A percentile compares a stretch with the other conserved stretches of the same genome.
Conservation (phyloP, 2,329 filamentous ascomycete genomes). For the Phaeosphaeriaceae sp. region DNA sequence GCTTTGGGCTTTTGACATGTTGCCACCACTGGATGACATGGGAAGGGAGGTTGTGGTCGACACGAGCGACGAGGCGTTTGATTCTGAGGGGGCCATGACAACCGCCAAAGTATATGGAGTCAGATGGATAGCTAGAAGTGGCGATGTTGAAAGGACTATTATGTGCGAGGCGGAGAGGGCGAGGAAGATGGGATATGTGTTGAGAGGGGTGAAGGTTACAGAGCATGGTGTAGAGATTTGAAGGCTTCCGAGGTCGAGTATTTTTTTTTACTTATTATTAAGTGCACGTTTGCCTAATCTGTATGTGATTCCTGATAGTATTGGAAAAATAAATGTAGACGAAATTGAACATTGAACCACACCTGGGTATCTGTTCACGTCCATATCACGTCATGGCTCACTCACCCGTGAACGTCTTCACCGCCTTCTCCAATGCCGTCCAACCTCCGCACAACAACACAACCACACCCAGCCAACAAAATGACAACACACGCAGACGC, state of each 20-base stretch:
- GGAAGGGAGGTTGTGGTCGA: conserved; percentile 48
- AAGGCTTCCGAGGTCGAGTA: no score
- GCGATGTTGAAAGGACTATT: conserved; percentile 26
- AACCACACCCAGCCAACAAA: no score
- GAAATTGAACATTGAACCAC: no score
- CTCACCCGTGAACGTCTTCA: no score
- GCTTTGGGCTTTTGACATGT: conserved; percentile 57
- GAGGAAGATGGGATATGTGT: conserved; percentile 38
- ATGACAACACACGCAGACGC: neutral
- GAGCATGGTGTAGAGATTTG: conserved; percentile 29
- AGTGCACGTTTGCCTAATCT: no score
- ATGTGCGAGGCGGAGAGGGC: conserved; percentile 35
- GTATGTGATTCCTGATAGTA: no score
- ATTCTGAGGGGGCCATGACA: conserved; percentile 35
- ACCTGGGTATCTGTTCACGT: no score
- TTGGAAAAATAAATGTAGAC: no score
- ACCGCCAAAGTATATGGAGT: conserved; percentile 41
- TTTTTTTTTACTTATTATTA: no score
- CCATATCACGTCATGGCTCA: no score
- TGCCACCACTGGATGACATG: conserved; percentile 42
- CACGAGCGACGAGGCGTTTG: conserved; percentile 43
- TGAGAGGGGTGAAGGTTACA: conserved; percentile 40
- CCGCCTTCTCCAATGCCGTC: no score
- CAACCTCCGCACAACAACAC: no score
- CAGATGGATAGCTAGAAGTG: conserved; percentile 32